These are phyloP conservation scores for Fusarium brevicatenulatum DNA, from an alignment of 2,329 filamentous ascomycete genomes.

Conservation along the genomic window DNA sequence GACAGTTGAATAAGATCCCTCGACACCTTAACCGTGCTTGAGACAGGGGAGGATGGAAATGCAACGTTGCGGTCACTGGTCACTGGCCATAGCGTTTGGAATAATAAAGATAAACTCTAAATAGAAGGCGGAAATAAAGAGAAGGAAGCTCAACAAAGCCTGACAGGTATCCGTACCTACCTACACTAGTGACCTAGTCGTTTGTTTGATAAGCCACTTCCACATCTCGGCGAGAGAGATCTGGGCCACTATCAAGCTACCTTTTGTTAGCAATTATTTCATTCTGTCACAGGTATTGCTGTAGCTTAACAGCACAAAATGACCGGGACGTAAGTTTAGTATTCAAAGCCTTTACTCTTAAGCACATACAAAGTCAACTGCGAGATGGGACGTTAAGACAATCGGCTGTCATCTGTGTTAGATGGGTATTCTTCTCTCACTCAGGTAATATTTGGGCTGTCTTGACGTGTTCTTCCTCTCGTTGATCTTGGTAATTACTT, in stretches of 20 bases:
- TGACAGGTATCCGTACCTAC: neutral
- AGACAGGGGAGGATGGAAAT: neutral
- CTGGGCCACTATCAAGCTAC: neutral
- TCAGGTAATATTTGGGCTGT: neutral
- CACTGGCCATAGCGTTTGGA: constrained; percentile 1
- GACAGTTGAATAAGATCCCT: neutral
- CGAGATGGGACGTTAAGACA: neutral
- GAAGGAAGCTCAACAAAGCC: neutral
- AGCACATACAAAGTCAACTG: neutral
- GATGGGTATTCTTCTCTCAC: neutral
- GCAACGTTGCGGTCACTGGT: constrained; percentile 3
- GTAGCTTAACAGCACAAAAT: neutral
- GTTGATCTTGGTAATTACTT: neutral
- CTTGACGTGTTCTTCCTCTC: neutral
- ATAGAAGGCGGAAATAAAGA: neutral
- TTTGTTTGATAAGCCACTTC: neutral
- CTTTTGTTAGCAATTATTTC: neutral
- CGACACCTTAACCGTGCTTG: constrained; percentile 26
- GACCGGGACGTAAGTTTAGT: neutral
- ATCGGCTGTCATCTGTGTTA: neutral
- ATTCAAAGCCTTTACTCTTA: neutral
- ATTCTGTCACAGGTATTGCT: neutral
- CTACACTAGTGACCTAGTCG: neutral
- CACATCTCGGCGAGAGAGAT: neutral
- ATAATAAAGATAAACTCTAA: neutral